These are phyloP conservation scores for Cucurbita maxima DNA, from an alignment of 306 rosid genomes.

Conservation along the genomic window DNA sequence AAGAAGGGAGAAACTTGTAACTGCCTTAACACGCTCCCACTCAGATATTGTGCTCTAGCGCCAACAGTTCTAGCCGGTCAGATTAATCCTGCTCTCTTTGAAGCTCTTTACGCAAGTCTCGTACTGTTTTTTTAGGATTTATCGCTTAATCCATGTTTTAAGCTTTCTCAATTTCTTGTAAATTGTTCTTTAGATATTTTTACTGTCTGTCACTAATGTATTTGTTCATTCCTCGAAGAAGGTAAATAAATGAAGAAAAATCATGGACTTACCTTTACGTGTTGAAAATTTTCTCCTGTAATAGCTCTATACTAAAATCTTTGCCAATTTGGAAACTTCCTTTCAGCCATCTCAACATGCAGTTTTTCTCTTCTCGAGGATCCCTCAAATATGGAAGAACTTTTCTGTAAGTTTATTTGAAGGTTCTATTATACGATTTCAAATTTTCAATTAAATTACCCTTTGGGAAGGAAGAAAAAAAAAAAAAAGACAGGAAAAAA, in stretches of 20 bases:
- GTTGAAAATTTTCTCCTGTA: neutral
- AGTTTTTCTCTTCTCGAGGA: constrained; percentile 77
- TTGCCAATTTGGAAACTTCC: constrained; percentile 20
- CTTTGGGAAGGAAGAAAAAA: neutral
- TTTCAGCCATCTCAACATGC: constrained; percentile 90
- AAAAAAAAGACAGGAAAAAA: neutral
- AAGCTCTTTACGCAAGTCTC: constrained; percentile 83
- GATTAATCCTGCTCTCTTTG: constrained; percentile 76
- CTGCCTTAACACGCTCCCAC: constrained; percentile 42
- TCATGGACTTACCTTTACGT: neutral
- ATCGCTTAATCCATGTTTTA: neutral
- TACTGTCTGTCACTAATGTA: neutral
- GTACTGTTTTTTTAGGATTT: neutral
- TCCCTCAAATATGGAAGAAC: constrained; percentile 92
- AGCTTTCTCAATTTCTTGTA: neutral
- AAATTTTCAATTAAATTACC: neutral
- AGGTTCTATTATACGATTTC: neutral
- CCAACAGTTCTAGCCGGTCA: constrained; percentile 85
- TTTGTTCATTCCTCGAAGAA: neutral
- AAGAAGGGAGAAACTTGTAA: neutral
- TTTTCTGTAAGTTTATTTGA: constrained; percentile 55
- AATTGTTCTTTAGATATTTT: neutral
- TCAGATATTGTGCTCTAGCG: constrained; percentile 82
- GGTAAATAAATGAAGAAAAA: neutral
- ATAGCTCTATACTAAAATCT: neutral